These are phyloP conservation scores for Heritiera littoralis DNA, from an alignment of 345 rosid genomes.

Conservation along the genomic window DNA sequence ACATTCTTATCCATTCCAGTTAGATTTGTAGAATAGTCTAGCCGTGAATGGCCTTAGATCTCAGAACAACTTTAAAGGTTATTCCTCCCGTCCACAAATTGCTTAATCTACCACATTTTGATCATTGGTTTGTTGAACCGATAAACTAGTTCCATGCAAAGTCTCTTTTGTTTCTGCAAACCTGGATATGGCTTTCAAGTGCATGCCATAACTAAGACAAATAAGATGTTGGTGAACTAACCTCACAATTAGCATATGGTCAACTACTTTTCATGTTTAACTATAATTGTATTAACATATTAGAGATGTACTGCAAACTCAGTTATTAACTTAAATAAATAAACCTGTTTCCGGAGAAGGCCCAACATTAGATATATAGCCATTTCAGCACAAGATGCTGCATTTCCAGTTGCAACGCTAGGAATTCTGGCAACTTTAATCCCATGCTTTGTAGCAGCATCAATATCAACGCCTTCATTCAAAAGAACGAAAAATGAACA, in stretches of 20 bases:
- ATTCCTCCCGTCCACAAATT: too few species aligned
- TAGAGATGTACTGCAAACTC: not conserved
- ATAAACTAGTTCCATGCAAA: not conserved
- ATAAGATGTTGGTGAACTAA: not conserved
- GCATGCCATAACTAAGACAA: not conserved
- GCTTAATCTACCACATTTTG: not conserved
- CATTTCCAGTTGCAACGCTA: constrained; percentile 67
- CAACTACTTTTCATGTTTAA: not conserved
- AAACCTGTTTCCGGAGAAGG: constrained; percentile 84
- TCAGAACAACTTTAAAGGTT: not conserved
- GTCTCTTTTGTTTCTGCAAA: not conserved
- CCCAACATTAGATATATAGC: constrained; percentile 73
- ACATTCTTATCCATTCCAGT: not conserved
- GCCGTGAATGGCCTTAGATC: not conserved
- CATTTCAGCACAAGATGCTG: constrained; percentile 83
- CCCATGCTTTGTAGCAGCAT: constrained; percentile 71
- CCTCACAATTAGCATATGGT: not conserved
- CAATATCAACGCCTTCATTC: constrained; percentile 69
- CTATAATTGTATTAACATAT: not conserved
- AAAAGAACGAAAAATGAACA: not conserved
- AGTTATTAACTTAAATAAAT: not conserved
- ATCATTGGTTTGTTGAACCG: not conserved
- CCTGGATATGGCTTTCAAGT: not conserved
- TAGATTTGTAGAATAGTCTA: not conserved
- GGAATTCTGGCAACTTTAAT: constrained; percentile 86